Base-by-base conservation (phyloP, 1,139 yeast species). In the Geotrichum siamense region DNA sequence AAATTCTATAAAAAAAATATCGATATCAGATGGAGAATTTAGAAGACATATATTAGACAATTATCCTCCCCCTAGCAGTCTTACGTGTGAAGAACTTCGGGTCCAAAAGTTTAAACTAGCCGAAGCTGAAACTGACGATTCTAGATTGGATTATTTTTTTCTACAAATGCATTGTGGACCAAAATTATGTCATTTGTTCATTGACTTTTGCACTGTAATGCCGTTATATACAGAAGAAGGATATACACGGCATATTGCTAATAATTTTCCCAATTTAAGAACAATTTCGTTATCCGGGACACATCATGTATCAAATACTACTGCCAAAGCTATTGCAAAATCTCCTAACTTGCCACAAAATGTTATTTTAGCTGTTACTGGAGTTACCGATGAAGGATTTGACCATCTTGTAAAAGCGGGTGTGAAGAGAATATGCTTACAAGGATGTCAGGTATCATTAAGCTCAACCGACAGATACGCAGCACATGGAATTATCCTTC, bases 251-350 rank as follows among this genome's bases (percentile, higher is more conserved):
- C 28, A 19, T n/a, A 34, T 39, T 15, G 10, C 46, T 2, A 13
- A 12, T 13, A 13, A 16, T 6, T 43, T 38, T 16, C 46, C 46
- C 8, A 33, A 29, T 13, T 32, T 43, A 10, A 23, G 39, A n/a
- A 43, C 46, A 2, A 12, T 43, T 9, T 43, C 46, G 3, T 29
- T 43, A 2, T 40, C 35, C 2, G 46, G 46, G 5, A 33, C 41
- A 21, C 10, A 5, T 5, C 23, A 33, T 17, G 46, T 43, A 10
- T 32, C 38, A 8, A 25, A 43, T 27, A 34, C n/a, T 5, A 43
- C 46, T n/a, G 46, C 43, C 9, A 27, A 34, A 17, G 46, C 39
- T 5, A 43, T 43, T 43, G 36, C 43, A 6, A 10, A 16, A 17
- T 37, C 42, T 3, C 32, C 39, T 12, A 33, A 27, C 10, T 21